Evolutionary conservation across 2,329 filamentous ascomycete species (phyloP).

Genomic region (Phialophora verrucosa): DNA sequence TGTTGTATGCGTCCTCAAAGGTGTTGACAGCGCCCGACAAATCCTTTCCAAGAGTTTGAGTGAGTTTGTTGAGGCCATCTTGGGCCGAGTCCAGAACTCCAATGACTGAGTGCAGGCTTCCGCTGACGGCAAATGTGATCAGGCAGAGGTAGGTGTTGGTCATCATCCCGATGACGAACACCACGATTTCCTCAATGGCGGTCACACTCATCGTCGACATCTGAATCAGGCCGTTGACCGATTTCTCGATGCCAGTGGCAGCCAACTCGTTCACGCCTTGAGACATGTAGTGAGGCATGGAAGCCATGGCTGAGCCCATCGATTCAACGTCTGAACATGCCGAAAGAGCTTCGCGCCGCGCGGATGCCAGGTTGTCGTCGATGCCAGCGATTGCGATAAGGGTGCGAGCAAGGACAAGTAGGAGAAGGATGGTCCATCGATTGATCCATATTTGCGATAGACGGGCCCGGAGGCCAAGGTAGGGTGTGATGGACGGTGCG

Average conservation of each 20-base stretch:
- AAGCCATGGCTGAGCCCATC: slow-evolving; percentile 92
- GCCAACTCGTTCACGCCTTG: slow-evolving; percentile 85
- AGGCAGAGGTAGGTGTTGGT: slow-evolving; percentile 90
- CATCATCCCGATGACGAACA: slow-evolving; percentile 92
- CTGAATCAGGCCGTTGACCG: slow-evolving; percentile 78
- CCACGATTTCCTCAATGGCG: slow-evolving; percentile 81
- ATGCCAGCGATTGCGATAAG: slow-evolving; percentile 76
- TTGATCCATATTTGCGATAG: slow-evolving; percentile 98
- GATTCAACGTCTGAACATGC: slow-evolving; percentile 93
- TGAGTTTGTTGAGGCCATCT: slow-evolving; percentile 64
- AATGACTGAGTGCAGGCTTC: slow-evolving; percentile 74
- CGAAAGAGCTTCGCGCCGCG: slow-evolving; percentile 79
- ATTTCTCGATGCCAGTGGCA: slow-evolving; percentile 77
- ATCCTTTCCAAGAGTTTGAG: slow-evolving; percentile 53
- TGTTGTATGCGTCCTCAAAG: slow-evolving; percentile 63
- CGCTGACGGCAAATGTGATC: slow-evolving; percentile 80
- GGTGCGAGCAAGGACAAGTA: slow-evolving; percentile 82
- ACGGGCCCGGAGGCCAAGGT: slow-evolving; percentile 85
- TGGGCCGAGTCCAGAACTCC: slow-evolving; percentile 65
- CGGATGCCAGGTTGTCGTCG: slow-evolving; percentile 74
- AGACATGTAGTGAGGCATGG: slow-evolving; percentile 95
- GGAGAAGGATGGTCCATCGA: slow-evolving; percentile 88
- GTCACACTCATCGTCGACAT: slow-evolving; percentile 80
- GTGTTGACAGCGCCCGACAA: slow-evolving; percentile 48
- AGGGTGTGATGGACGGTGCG: slow-evolving; percentile 78